Evolutionary conservation across 768 basidiomycete genomes (phyloP).

Genomic region (Tylopilus rubrobrunneus): DNA sequence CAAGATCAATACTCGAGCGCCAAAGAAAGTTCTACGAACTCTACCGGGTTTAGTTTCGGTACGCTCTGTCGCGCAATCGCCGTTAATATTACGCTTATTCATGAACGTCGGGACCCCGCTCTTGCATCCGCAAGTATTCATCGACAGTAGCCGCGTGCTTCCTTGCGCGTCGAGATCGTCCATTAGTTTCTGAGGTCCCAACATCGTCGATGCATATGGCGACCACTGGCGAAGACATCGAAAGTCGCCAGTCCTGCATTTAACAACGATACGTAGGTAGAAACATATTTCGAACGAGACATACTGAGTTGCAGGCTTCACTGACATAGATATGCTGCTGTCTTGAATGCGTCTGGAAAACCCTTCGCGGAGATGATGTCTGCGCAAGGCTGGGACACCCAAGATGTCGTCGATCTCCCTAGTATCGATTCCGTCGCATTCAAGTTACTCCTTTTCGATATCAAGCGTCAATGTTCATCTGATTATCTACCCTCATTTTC

Average conservation of each 20-base stretch:
- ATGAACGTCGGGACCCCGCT: conserved; percentile 37
- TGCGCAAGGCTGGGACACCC: conserved; percentile 9
- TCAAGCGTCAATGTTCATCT: neutral
- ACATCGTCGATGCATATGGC: conserved; percentile 7
- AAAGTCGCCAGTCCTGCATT: conserved; percentile 16
- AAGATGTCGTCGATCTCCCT: conserved; percentile 7
- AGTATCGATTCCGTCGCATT: conserved; percentile 7
- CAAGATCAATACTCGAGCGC: neutral
- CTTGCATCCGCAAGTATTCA: conserved; percentile 52
- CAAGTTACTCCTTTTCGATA: neutral
- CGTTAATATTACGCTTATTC: neutral
- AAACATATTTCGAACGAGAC: neutral
- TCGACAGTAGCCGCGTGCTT: conserved; percentile 48
- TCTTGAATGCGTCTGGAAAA: conserved; percentile 11
- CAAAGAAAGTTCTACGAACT: conserved; percentile 4
- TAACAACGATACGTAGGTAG: conserved; percentile 18
- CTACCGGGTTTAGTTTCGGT: conserved; percentile 20
- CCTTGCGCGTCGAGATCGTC: conserved; percentile 34
- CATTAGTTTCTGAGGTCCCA: conserved; percentile 21
- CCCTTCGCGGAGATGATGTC: conserved; percentile 14
- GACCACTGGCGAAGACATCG: conserved; percentile 20
- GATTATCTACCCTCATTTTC: conserved; percentile 48
- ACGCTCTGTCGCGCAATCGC: neutral
- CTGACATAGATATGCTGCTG: conserved; percentile 8
- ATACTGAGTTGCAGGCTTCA: neutral